phyloP scores from a whole-genome alignment of 306 rosid species.

The Begonia loranthoides region DNA sequence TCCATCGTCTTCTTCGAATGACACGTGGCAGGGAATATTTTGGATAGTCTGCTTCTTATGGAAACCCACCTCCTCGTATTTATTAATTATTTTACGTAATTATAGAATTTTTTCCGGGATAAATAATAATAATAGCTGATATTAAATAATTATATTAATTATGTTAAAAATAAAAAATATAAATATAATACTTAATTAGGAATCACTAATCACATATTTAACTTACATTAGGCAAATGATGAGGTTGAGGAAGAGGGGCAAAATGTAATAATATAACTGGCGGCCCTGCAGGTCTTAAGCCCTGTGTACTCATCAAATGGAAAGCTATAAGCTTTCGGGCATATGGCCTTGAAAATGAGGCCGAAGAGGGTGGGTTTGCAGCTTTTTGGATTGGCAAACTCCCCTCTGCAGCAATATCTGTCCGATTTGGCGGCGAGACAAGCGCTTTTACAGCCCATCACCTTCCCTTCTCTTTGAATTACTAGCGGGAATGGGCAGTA shows the following conservation, averaged over 20 bases:
- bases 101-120: too few relatives aligned
- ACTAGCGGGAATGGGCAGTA: conserved; percentile 42
- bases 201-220: too few relatives aligned
- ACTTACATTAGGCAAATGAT: too few relatives aligned
- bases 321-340: conserved; percentile 36
- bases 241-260: conserved; percentile 33
- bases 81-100: too few relatives aligned
- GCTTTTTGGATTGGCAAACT: conserved; percentile 27
- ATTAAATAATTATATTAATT: too few relatives aligned
- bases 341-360: not conserved
- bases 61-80: too few relatives aligned
- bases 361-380: conserved; percentile 14
- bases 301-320: conserved; percentile 49
- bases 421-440: conserved; percentile 52
- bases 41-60: too few relatives aligned
- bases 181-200: too few relatives aligned
- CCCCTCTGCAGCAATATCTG: conserved; percentile 52
- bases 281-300: conserved; percentile 44
- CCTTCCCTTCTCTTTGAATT: conserved; percentile 32
- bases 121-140: too few relatives aligned
- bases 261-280: conserved; percentile 40
- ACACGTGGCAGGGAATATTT: conserved; percentile 21
- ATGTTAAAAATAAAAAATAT: too few relatives aligned
- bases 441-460: conserved; percentile 70
- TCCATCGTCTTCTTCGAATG: conserved; percentile 18